Percentiles rank a stretch among this genome's conserved stretches.
Conservation (phyloP, 306 rosid genomes). For the Corylus heterophylla region DNA sequence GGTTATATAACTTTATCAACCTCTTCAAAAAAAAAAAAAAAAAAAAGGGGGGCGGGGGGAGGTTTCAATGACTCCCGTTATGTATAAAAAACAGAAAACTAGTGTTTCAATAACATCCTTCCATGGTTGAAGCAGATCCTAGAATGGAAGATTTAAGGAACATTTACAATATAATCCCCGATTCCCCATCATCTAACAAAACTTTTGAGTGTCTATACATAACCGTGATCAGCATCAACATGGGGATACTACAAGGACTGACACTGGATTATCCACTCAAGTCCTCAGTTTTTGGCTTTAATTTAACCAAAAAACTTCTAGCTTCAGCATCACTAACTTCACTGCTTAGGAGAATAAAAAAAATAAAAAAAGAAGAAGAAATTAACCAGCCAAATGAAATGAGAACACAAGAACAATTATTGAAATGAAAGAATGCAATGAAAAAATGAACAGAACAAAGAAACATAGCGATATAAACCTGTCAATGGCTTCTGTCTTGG, state of each 20-base stretch:
- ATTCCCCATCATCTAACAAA: neutral
- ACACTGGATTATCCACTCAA: neutral
- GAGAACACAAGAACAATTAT: neutral
- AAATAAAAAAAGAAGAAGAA: neutral
- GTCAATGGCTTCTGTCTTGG: conserved; percentile 78
- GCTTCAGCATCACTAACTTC: conserved; percentile 82
- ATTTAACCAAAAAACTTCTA: conserved; percentile 58
- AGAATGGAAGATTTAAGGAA: neutral
- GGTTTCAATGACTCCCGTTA: neutral
- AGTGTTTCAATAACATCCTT: neutral
- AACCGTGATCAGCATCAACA: neutral
- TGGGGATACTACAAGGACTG: neutral
- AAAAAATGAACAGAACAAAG: conserved; percentile 8
- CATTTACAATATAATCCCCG: neutral
- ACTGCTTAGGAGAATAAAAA: conserved; percentile 38
- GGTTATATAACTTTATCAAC: neutral
- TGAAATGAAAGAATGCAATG: conserved; percentile 1
- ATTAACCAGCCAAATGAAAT: neutral
- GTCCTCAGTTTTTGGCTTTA: conserved; percentile 43
- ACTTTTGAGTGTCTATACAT: neutral
- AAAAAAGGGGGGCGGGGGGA: too few species aligned
- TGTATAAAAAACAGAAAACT: too few species aligned
- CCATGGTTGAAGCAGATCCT: neutral
- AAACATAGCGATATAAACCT: conserved; percentile 43
- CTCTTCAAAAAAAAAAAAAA: neutral